Evolutionary conservation across 257 asterid species (phyloP).

Genomic region (Salvia miltiorrhiza): DNA sequence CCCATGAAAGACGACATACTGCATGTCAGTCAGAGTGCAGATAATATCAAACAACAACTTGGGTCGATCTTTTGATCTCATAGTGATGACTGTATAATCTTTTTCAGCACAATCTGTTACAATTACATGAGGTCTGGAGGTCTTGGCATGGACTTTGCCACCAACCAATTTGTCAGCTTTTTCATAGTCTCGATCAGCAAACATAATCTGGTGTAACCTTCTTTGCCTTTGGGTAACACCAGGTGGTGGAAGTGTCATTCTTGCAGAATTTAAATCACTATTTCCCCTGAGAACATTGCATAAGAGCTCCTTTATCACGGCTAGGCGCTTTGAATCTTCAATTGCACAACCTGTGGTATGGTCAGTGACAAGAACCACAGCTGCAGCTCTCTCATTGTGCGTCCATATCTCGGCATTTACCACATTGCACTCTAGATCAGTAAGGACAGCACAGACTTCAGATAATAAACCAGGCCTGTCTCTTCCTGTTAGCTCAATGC

Average conservation of each 20-base stretch:
- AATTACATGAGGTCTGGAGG: constrained; percentile 48
- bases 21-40: constrained; percentile 85
- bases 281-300: constrained; percentile 59
- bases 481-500: constrained; percentile 68
- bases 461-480: constrained; percentile 83
- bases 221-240: constrained; percentile 69
- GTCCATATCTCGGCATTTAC: constrained; percentile 83
- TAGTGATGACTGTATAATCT: constrained; percentile 67
- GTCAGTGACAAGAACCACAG: constrained; percentile 66
- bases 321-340: constrained; percentile 56
- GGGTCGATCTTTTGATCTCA: constrained; percentile 75
- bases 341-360: constrained; percentile 49
- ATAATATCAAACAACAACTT: constrained; percentile 76
- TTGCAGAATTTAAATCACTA: constrained; percentile 52
- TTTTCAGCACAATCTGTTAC: constrained; percentile 58
- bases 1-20: constrained; percentile 77
- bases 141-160: constrained; percentile 31
- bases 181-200: constrained; percentile 75
- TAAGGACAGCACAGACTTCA: constrained; percentile 74
- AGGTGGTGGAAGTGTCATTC: constrained; percentile 64
- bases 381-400: constrained; percentile 79
- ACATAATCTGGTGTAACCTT: constrained; percentile 86
- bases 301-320: constrained; percentile 46
- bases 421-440: constrained; percentile 67
- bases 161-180: constrained; percentile 33